These are phyloP conservation scores for Aspergillus haitiensis DNA, from an alignment of 495 filamentous ascomycete genomes.

Conservation along the genomic window DNA sequence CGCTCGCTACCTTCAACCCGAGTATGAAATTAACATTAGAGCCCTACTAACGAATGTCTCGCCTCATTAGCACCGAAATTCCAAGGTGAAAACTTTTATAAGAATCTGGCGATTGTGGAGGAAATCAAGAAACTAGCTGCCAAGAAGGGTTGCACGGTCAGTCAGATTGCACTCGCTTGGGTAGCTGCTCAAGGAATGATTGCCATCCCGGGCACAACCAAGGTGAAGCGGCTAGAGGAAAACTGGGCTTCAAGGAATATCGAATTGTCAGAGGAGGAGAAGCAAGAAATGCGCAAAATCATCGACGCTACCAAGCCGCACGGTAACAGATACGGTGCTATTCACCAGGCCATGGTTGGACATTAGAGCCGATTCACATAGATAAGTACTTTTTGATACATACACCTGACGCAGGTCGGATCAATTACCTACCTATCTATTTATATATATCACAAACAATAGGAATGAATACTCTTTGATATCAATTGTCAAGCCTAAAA, in stretches of 20 bases:
- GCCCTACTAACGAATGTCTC: no score
- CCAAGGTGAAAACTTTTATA: slow-evolving; percentile 53
- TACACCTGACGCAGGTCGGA: no score
- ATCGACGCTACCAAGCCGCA: slow-evolving; percentile 43
- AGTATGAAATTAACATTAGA: background rate
- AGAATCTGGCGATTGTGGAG: slow-evolving; percentile 46
- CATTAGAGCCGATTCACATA: slow-evolving; percentile 20
- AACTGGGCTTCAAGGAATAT: slow-evolving; percentile 46
- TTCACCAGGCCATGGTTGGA: slow-evolving; percentile 42
- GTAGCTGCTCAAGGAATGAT: slow-evolving; percentile 49
- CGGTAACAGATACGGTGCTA: slow-evolving; percentile 35
- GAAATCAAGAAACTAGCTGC: slow-evolving; percentile 44
- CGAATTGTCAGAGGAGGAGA: slow-evolving; percentile 38
- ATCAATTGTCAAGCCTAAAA: no score
- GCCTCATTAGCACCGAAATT: slow-evolving; percentile 42
- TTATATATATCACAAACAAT: no score
- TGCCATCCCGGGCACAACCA: slow-evolving; percentile 51
- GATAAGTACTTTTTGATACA: no score
- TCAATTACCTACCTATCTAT: no score
- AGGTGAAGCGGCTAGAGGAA: slow-evolving; percentile 39
- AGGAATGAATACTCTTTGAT: no score
- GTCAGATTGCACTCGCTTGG: slow-evolving; percentile 49
- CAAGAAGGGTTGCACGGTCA: slow-evolving; percentile 38
- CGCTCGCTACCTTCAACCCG: background rate
- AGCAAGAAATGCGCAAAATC: slow-evolving; percentile 38